These are phyloP conservation scores for Melaleuca alternifolia DNA, from an alignment of 345 rosid species.

Conservation along the genomic window DNA sequence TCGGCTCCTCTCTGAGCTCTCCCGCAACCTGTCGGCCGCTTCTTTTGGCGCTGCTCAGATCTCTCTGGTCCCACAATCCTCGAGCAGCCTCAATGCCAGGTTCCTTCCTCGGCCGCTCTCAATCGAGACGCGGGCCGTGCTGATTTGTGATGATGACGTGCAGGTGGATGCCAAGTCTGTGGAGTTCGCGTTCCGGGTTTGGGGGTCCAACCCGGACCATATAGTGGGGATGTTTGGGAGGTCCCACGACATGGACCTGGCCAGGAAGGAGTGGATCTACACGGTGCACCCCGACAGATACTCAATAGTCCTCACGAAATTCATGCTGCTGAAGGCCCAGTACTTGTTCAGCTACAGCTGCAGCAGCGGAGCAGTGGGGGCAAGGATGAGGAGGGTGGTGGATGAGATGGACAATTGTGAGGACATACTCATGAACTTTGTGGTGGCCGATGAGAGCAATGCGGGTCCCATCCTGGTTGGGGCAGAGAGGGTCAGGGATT, in stretches of 20 bases:
- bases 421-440: conserved; percentile 13
- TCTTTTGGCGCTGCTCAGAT: conserved; percentile 3
- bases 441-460: conserved; percentile 6
- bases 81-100: conserved; percentile 10
- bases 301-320: conserved; percentile 11
- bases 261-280: conserved; percentile 12
- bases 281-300: conserved; percentile 11
- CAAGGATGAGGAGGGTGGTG: conserved; percentile 2
- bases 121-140: conserved; percentile 5
- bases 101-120: conserved; percentile 6
- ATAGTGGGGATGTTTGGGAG: conserved; percentile 10
- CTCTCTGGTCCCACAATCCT: conserved; percentile 6
- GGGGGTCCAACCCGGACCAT: conserved; percentile 5
- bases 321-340: conserved; percentile 10
- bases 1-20: conserved; percentile 1
- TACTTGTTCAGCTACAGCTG: conserved; percentile 13
- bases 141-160: conserved; percentile 12
- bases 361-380: not conserved
- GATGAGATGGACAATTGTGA: conserved; percentile 11
- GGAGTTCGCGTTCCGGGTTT: conserved; percentile 8
- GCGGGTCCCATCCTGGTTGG: conserved; percentile 10
- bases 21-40: conserved; percentile 5
- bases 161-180: conserved; percentile 11
- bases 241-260: conserved; percentile 12
- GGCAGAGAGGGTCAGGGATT: conserved; percentile 10